Evolutionary conservation across 2,329 filamentous ascomycete genomes (phyloP).

Genomic region (Aspergillus pseudoglaucus): DNA sequence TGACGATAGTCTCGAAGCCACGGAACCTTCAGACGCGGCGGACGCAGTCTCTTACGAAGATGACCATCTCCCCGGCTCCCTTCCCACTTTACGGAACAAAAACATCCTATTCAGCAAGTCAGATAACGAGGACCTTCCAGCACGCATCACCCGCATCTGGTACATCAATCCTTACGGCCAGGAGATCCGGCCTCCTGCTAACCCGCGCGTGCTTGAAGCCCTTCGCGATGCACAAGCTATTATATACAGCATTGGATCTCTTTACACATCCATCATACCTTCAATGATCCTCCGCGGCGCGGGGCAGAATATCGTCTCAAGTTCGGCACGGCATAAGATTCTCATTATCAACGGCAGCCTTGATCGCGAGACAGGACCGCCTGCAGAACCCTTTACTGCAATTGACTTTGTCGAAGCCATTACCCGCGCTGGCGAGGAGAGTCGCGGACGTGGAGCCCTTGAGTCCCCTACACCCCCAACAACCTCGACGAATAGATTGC

Average conservation of each 20-base stretch:
- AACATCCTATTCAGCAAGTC: slow-evolving; percentile 77
- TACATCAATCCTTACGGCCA: slow-evolving; percentile 99
- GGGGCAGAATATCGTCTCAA: slow-evolving; percentile 55
- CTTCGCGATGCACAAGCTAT: slow-evolving; percentile 60
- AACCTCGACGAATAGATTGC: slow-evolving; percentile 23
- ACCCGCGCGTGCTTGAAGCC: slow-evolving; percentile 69
- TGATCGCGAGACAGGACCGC: slow-evolving; percentile 81
- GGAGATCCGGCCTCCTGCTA: slow-evolving; percentile 79
- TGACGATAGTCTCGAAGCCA: slow-evolving; percentile 21
- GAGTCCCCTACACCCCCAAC: slow-evolving; percentile 4
- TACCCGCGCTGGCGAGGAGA: slow-evolving; percentile 65
- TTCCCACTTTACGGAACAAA: slow-evolving; percentile 71
- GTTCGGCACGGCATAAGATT: slow-evolving; percentile 59
- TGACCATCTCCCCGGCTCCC: slow-evolving; percentile 52
- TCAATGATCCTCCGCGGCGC: slow-evolving; percentile 72
- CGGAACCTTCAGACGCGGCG: slow-evolving; percentile 22
- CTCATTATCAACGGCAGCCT: slow-evolving; percentile 76
- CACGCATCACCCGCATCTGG: slow-evolving; percentile 77
- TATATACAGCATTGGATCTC: slow-evolving; percentile 86
- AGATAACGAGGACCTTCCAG: slow-evolving; percentile 70
- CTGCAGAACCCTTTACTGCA: slow-evolving; percentile 58
- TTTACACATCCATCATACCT: slow-evolving; percentile 85
- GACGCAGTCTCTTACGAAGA: slow-evolving; percentile 37
- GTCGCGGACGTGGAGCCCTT: slow-evolving; percentile 41
- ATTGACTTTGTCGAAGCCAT: slow-evolving; percentile 79